Conservation (phyloP, 23 red algal genomes). For the Pyropia haitanensis region DNA sequence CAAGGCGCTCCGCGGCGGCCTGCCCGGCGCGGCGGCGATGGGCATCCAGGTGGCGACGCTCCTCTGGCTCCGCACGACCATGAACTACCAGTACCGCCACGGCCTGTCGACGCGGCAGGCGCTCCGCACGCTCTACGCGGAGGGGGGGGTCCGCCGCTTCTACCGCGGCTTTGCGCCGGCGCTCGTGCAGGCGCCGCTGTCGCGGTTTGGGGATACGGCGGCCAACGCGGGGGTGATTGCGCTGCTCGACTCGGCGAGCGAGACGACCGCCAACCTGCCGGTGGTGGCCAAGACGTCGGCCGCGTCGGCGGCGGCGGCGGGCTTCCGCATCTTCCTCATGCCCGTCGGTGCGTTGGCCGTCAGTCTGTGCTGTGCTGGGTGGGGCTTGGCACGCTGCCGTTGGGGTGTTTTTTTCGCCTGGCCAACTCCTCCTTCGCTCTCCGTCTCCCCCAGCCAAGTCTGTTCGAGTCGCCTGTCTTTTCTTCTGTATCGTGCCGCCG, state of each 20-base stretch:
- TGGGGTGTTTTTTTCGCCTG: neutral
- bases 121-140: slow-evolving; percentile 34
- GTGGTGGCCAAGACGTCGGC: slow-evolving; percentile 44
- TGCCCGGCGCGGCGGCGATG: slow-evolving; percentile 52
- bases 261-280: slow-evolving; percentile 37
- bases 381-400: no score
- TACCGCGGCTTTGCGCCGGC: slow-evolving; percentile 44
- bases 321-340: slow-evolving; percentile 69
- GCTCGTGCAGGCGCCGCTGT: slow-evolving; percentile 45
- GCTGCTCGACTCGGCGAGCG: slow-evolving; percentile 35
- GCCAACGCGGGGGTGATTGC: slow-evolving; percentile 51
- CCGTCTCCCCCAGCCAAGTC: neutral
- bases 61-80: slow-evolving; percentile 46
- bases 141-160: slow-evolving; percentile 56
- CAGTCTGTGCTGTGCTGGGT: no score
- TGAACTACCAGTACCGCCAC: slow-evolving; percentile 62
- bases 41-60: slow-evolving; percentile 48
- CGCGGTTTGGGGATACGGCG: slow-evolving; percentile 58
- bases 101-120: slow-evolving; percentile 28
- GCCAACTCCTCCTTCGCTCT: neutral
- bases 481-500: no score
- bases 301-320: slow-evolving; percentile 24
- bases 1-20: slow-evolving; percentile 38
- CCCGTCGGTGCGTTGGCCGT: slow-evolving; percentile 16
- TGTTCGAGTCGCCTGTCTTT: no score